Conservation (phyloP, 2,329 filamentous ascomycete species). For the Chaetothyriales sp. region DNA sequence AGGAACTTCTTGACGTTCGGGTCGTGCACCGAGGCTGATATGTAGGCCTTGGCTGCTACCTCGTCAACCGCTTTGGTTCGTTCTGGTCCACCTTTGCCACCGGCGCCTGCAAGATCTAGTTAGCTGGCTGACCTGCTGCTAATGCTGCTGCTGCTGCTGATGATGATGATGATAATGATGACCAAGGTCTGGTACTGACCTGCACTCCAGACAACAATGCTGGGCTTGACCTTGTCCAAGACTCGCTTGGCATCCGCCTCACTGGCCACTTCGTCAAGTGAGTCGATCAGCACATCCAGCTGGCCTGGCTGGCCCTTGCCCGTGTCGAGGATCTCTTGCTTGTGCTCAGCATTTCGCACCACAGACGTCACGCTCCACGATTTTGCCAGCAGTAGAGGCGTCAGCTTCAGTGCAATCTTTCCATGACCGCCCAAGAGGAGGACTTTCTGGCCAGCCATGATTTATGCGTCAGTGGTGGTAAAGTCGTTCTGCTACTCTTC, state of each 20-base stretch:
- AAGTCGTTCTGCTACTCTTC: too few relatives aligned
- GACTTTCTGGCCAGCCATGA: constrained; percentile 32
- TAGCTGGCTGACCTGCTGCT: background rate
- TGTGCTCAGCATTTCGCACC: constrained; percentile 58
- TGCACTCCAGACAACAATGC: constrained; percentile 34
- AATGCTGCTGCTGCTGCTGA: too few relatives aligned
- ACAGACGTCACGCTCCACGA: constrained; percentile 66
- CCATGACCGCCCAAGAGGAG: constrained; percentile 70
- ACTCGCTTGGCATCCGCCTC: constrained; percentile 47
- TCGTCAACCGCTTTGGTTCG: constrained; percentile 39
- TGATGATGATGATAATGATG: too few relatives aligned
- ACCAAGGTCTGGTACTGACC: too few relatives aligned
- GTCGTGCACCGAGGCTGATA: constrained; percentile 32
- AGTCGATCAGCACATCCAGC: constrained; percentile 54
- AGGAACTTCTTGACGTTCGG: constrained; percentile 38
- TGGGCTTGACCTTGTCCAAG: constrained; percentile 31
- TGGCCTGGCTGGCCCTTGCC: constrained; percentile 45
- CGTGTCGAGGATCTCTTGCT: constrained; percentile 42
- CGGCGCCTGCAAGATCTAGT: constrained; percentile 32
- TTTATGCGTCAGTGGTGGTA: too few relatives aligned
- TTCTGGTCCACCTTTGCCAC: constrained; percentile 37
- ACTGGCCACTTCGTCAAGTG: constrained; percentile 54
- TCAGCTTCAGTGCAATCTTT: constrained; percentile 59
- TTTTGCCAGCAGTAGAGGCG: constrained; percentile 57
- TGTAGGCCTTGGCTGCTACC: constrained; percentile 40